phyloP scores from a whole-genome alignment of 1,284 basidiomycete species.

The Austroboletus rostrupii region DNA sequence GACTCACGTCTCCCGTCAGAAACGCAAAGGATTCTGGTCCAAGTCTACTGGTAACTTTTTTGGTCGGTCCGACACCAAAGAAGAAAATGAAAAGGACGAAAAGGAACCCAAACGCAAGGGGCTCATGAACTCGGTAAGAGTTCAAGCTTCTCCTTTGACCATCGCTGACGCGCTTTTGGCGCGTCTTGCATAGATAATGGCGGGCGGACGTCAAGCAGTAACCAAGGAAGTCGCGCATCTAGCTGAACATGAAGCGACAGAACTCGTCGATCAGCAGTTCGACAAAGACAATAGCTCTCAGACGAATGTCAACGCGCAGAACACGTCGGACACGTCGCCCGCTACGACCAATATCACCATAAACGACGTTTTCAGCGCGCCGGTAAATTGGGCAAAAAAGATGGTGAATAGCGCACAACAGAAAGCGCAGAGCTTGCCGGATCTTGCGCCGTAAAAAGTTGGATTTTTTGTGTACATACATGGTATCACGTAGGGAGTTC shows the following conservation, averaged over 20 bases:
- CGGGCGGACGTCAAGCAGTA: conserved; percentile 7
- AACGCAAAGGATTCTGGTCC: conserved; percentile 20
- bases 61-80: not conserved
- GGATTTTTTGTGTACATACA: too few species aligned
- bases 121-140: conserved; percentile 13
- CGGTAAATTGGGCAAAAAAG: conserved; percentile 19
- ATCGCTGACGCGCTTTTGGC: too few species aligned
- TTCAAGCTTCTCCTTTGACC: too few species aligned
- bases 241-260: conserved; percentile 10
- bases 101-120: conserved; percentile 6
- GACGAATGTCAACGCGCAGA: not conserved
- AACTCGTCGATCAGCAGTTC: conserved; percentile 6
- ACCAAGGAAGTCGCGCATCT: conserved; percentile 6
- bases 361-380: conserved; percentile 1
- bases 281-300: conserved; percentile 4
- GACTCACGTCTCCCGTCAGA: conserved; percentile 5
- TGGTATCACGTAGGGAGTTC: too few species aligned
- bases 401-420: conserved; percentile 14
- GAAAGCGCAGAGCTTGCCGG: conserved; percentile 13
- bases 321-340: not conserved
- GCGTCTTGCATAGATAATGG: conserved; percentile 3
- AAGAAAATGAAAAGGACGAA: not conserved
- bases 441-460: conserved; percentile 1
- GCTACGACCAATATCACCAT: not conserved
- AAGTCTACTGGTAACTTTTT: conserved; percentile 11